Evolutionary conservation across 306 rosid genomes (phyloP), one percentile per base, ranked within the genome.

Genomic region (Gillenia trifoliata): DNA sequence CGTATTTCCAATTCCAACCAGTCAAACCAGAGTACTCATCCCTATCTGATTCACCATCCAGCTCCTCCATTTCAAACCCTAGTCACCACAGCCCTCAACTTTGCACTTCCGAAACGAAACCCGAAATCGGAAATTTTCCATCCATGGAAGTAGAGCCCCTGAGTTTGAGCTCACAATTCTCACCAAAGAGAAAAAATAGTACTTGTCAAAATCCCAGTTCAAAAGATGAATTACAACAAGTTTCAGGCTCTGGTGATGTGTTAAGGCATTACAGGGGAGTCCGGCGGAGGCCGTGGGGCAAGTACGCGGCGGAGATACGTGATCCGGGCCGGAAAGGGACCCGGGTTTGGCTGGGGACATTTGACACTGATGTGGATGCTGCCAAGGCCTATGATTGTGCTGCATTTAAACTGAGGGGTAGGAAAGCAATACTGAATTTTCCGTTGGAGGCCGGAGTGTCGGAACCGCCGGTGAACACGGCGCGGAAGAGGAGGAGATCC

Each of bases 321-420:
- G 98, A 92, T 68, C 93, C 93, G 4, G n/a, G 60, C 29, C 74
- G 83, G 47, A 88, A 78, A 60, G 98, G 98, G 9, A 82, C 73
- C 33, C 85, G 97, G 54, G 89, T 89, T 65, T 92, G 97, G 96
- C 84, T 92, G 41, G 97, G 97, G n/a, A 92, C 97, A 15, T 92
- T 83, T 75, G 88, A 89, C 36, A 79, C 77, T 16, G 92, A 82
- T 43, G 76, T 86, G 16, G 96, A 88, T 38, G 97, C 97, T 45
- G 96, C 96, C 0, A 92, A 81, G 78, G 97, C 97, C 26, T 92
- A 89, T 60, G 96, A 92, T 55, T 80, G 76, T 64, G 93, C 93
- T 34, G 97, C 97, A 9, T 92, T 92, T 83, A 85, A 82, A 82
- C 79, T 91, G 83, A 89, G 97, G 47, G 97, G 97, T 10, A 82